phyloP scores from a whole-genome alignment of 1,284 basidiomycete species.

The Bjerkandera adusta region DNA sequence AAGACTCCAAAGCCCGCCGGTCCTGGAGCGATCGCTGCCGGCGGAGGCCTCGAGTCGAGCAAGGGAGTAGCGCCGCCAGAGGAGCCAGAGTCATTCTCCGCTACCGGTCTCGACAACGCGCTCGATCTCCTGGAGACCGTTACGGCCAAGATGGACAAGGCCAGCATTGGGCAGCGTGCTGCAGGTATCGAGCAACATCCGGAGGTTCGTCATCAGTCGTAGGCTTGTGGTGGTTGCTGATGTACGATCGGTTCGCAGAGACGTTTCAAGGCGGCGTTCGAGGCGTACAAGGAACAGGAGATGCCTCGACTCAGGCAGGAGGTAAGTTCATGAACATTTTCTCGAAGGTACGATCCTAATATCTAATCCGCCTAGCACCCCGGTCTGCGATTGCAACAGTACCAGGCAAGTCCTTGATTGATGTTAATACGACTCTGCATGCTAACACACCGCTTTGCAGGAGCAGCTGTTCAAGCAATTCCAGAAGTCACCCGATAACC shows the following conservation, averaged over 20 bases:
- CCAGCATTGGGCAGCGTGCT: conserved; percentile 80
- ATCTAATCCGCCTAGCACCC: conserved; percentile 53
- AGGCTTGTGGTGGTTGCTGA: conserved; percentile 8
- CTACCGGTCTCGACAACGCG: conserved; percentile 90
- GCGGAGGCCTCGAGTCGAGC: conserved; percentile 41
- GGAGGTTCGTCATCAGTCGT: conserved; percentile 59
- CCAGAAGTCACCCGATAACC: conserved; percentile 89
- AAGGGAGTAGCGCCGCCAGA: conserved; percentile 27
- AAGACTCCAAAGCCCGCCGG: conserved; percentile 59
- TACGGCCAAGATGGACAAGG: conserved; percentile 91
- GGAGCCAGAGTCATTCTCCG: conserved; percentile 69
- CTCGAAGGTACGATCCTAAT: conserved; percentile 1
- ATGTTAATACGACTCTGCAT: conserved; percentile 14
- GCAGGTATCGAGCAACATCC: conserved; percentile 90
- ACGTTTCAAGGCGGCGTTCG: conserved; percentile 90
- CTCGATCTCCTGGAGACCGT: conserved; percentile 89
- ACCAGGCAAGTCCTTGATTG: conserved; percentile 52
- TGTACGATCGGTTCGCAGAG: conserved; percentile 43
- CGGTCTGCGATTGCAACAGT: conserved; percentile 82
- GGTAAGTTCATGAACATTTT: conserved; percentile 35
- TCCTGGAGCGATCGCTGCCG: conserved; percentile 76
- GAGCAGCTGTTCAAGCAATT: conserved; percentile 79
- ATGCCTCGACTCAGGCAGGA: conserved; percentile 79
- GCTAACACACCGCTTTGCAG: conserved; percentile 32
- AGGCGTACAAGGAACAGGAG: conserved; percentile 89